Evolutionary conservation across 768 basidiomycete species (phyloP).

Genomic region (Suillus subaureus): DNA sequence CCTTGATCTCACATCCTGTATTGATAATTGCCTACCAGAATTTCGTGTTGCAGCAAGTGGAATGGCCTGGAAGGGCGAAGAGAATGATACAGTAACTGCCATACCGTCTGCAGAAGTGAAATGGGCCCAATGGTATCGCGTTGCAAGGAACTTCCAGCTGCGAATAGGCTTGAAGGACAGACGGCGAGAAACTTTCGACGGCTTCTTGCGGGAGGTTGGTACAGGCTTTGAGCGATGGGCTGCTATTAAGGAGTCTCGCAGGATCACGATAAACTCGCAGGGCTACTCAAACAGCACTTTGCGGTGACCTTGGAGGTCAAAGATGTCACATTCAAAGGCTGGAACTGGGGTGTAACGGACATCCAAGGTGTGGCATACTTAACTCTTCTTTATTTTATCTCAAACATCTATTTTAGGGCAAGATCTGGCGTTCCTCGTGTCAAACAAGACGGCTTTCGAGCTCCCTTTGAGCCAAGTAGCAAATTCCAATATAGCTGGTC

Average conservation of each 20-base stretch:
- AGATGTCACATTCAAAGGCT: slow-evolving; percentile 90
- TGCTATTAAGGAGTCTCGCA: slow-evolving; percentile 32
- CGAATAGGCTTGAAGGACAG: slow-evolving; percentile 80
- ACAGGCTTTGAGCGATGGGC: neutral
- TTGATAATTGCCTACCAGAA: slow-evolving; percentile 48
- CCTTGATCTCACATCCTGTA: neutral
- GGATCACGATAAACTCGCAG: slow-evolving; percentile 89
- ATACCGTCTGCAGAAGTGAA: slow-evolving; percentile 76
- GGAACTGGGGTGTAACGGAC: slow-evolving; percentile 98
- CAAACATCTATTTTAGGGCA: slow-evolving; percentile 54
- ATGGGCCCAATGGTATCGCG: slow-evolving; percentile 89
- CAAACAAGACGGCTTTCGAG: slow-evolving; percentile 87
- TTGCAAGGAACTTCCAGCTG: slow-evolving; percentile 91
- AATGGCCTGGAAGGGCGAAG: slow-evolving; percentile 91
- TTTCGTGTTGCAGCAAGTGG: slow-evolving; percentile 88
- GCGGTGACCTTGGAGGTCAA: slow-evolving; percentile 80
- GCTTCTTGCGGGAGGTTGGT: slow-evolving; percentile 84
- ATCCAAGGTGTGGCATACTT: slow-evolving; percentile 72
- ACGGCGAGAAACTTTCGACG: slow-evolving; percentile 85
- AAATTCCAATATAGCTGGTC: slow-evolving; percentile 97
- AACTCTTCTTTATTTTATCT: neutral
- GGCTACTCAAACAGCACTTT: slow-evolving; percentile 86
- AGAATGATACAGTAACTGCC: slow-evolving; percentile 61
- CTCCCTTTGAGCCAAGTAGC: slow-evolving; percentile 84
- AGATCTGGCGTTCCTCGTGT: slow-evolving; percentile 89